Percentiles rank a stretch among this genome's conserved stretches.
Evolutionary conservation across 2,329 filamentous ascomycete genomes (phyloP).

Genomic region (Trichoderma lentiforme): DNA sequence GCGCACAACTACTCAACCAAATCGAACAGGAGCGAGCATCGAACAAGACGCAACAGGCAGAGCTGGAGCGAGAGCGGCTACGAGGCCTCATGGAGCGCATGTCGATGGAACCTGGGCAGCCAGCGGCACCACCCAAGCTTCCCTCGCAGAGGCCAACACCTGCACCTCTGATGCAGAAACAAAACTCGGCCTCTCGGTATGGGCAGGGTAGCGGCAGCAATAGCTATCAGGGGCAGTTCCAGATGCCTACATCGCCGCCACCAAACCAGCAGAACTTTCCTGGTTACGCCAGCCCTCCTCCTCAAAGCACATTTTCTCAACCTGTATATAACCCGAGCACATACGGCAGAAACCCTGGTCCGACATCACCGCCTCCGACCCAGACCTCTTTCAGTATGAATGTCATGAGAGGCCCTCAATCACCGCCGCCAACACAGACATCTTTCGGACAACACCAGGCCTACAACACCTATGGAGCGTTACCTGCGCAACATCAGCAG

Average conservation of each 20-base stretch:
- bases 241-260: constrained; percentile 55
- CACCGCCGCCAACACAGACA: constrained; percentile 58
- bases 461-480: constrained; percentile 35
- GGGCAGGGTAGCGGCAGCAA: constrained; percentile 37
- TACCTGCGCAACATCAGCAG: constrained; percentile 37
- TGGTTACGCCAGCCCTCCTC: constrained; percentile 40
- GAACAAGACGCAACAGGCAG: constrained; percentile 60
- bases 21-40: constrained; percentile 77
- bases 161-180: constrained; percentile 47
- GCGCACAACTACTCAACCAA: constrained; percentile 79
- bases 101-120: constrained; percentile 68
- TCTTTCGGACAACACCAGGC: constrained; percentile 36
- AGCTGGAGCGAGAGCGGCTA: constrained; percentile 82
- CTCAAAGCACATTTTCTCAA: constrained; percentile 45
- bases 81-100: constrained; percentile 92
- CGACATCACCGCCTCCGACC: constrained; percentile 61
- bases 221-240: constrained; percentile 56
- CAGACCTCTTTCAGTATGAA: constrained; percentile 50
- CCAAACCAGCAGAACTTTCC: constrained; percentile 47
- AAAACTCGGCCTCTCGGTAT: constrained; percentile 47
- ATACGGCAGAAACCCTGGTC: constrained; percentile 55
- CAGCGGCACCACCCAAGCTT: constrained; percentile 20
- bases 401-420: constrained; percentile 42
- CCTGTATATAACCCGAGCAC: constrained; percentile 57
- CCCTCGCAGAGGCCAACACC: constrained; percentile 30